Conservation (phyloP, 768 basidiomycete species). For the Mycena albidolilacea region DNA sequence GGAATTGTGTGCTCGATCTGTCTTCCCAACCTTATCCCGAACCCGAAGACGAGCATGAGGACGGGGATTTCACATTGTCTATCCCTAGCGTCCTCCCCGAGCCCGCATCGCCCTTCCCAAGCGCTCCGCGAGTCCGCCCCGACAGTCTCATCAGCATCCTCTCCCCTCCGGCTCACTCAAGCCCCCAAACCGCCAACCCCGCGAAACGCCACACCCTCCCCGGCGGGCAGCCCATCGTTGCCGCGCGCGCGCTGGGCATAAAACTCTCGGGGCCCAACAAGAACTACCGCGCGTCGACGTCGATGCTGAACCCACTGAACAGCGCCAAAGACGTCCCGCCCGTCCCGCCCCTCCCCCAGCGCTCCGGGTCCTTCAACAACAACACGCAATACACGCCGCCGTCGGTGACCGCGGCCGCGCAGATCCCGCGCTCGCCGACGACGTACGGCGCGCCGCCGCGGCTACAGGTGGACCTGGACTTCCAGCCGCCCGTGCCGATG, state of each 20-base stretch:
- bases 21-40: conserved; percentile 52
- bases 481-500: conserved; percentile 53
- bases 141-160: conserved; percentile 37
- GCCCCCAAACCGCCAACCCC: conserved; percentile 51
- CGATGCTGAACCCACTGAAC: conserved; percentile 42
- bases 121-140: conserved; percentile 17
- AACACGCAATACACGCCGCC: conserved; percentile 49
- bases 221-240: conserved; percentile 48
- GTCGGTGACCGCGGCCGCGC: conserved; percentile 48
- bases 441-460: conserved; percentile 68
- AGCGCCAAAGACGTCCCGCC: conserved; percentile 39
- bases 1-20: conserved; percentile 94
- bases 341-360: conserved; percentile 38
- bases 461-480: conserved; percentile 40
- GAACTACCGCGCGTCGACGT: conserved; percentile 42
- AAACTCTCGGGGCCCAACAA: conserved; percentile 33
- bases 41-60: conserved; percentile 49
- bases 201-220: conserved; percentile 73
- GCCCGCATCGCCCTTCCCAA: conserved; percentile 86
- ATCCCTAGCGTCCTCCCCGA: conserved; percentile 72
- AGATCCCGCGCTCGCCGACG: conserved; percentile 65
- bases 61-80: conserved; percentile 48
- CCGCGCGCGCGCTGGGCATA: conserved; percentile 46
- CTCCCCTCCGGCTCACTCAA: conserved; percentile 24
- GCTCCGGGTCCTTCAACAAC: conserved; percentile 31